These are phyloP conservation scores for Venustampulla echinocandica DNA, from an alignment of 495 filamentous ascomycete genomes.

Conservation along the genomic window DNA sequence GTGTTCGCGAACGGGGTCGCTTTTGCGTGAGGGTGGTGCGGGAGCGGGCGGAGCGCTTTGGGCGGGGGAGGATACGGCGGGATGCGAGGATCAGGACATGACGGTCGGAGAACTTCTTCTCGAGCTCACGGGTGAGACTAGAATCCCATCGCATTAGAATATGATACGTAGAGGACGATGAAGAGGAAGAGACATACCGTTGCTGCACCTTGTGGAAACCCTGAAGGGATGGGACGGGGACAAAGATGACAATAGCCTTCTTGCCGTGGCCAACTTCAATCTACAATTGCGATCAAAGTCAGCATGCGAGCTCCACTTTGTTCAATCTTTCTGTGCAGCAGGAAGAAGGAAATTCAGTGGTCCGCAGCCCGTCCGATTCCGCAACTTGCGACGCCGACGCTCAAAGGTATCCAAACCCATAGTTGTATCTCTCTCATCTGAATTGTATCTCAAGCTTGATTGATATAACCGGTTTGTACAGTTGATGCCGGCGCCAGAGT, in stretches of 20 bases:
- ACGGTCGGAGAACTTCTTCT: conserved; percentile 99
- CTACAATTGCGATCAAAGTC: conserved; percentile 63
- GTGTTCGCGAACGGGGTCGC: conserved; percentile 92
- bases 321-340: conserved; percentile 2
- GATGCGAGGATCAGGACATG: conserved; percentile 98
- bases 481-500: conserved; percentile 12
- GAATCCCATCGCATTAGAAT: conserved; percentile 1
- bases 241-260: conserved; percentile 99
- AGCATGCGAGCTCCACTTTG: conserved; percentile 53
- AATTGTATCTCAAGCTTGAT: conserved; percentile 17
- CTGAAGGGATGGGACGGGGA: conserved; percentile 91
- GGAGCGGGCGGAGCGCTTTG: conserved; percentile 89
- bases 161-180: no score
- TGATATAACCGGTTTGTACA: conserved; percentile 17
- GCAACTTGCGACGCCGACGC: conserved; percentile 24
- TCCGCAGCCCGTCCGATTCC: conserved; percentile 67
- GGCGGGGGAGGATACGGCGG: conserved; percentile 95
- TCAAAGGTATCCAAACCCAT: conserved; percentile 12
- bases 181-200: conserved; percentile 56
- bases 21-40: conserved; percentile 94
- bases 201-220: conserved; percentile 98
- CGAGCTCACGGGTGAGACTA: conserved; percentile 97
- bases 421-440: conserved; percentile 12
- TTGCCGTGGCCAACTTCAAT: conserved; percentile 99
- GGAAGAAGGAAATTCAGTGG: conserved; percentile 35